Base-by-base conservation (phyloP, 1,284 basidiomycete species). In the Puccinia brachypodii region DNA sequence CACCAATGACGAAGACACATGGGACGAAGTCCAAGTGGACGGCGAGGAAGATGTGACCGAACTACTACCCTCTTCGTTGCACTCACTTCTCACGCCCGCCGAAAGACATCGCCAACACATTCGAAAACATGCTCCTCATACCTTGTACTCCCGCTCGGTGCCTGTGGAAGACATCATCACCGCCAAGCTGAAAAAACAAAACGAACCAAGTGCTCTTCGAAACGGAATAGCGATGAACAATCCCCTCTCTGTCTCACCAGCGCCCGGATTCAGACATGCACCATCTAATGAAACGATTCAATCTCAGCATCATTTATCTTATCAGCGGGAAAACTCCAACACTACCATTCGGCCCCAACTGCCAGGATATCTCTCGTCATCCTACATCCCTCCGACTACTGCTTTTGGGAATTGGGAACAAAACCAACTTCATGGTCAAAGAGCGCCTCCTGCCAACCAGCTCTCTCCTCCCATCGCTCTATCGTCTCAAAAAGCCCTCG, bases 11-110 rank as follows among this genome's bases (percentile, higher is more conserved):
- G 60, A 66, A 28, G 72, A 81, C 36, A 11, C 75, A 14, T 81
- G 78, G 78, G 68, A 81, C 31, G 71, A 75, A 47, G 36, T 80
- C 16, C 80, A 83, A 73, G 87, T 86, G 9, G 87, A 88, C 33
- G 89, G 88, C 47, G 87, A 87, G n/a, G 87, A 86, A 0, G 85
- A 86, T n/a, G 89, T 89, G 0, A 90, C 90, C 0, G 94, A 94
- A 82, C 92, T 96, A 85, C 86, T 96, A 38, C 94, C 94, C 0
- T 92, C 92, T 76, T 93, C 92, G 9, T 87, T 96, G 72, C 93
- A 91, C n/a, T 94, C 96, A 83, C 88, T 96, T 22, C 88, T 96
- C 64, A 96, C 94, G 0, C 93, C 93, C 0, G 92, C 92, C 83
- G 95, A 96, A 86, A 88, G 90, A 76, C 92, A 90, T 44, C 89